Evolutionary conservation across 2,329 filamentous ascomycete genomes (phyloP), one percentile per base, ranked within the genome.

Genomic region (Immersiporthe knoxdaviesiana): DNA sequence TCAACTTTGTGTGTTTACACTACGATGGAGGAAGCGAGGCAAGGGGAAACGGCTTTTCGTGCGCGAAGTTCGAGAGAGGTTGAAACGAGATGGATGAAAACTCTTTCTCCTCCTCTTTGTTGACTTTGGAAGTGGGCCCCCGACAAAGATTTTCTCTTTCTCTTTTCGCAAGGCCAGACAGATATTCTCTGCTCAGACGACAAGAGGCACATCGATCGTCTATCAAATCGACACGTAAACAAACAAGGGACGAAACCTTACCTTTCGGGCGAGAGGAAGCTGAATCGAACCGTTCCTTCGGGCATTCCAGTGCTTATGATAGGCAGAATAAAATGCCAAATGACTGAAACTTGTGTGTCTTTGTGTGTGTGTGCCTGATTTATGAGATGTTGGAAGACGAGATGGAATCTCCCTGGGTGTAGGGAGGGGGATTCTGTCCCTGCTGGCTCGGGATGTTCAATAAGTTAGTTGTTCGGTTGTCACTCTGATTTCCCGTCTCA

Each of bases 291-390:
- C 11, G 47, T 64, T 63, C 35, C 35, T 58, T 63, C 63, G 47
- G 21, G 21, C 63, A 61, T 58, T 66, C 60, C 52, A 47, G 35
- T 47, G 41, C n/a, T 52, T 58, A 66, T 47, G 59, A 61, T 68
- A 66, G 63, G 69, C 63, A 70, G 59, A 71, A 71, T 56, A 66
- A 54, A 69, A 69, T 61, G 32, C n/a, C 67, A 69, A 70, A 59
- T 70, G 63, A 66, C 60, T 61, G 62, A 71, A 63, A 32, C 24
- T 24, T 30, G 50, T 54, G 21, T 32, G 14, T 21, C n/a, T 56
- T 14, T n/a, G n/a, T n/a, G n/a, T n/a, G n/a, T n/a, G 35, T 16
- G 50, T 56, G 18, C n/a, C 14, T 27, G 16, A 52, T 30, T 30
- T 18, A 32, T 32, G 50, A 56, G 32, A 21, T 56, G 32, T 41